Base-by-base conservation (phyloP, 176 grass and related monocot genomes). In the Microstegium vimineum region DNA sequence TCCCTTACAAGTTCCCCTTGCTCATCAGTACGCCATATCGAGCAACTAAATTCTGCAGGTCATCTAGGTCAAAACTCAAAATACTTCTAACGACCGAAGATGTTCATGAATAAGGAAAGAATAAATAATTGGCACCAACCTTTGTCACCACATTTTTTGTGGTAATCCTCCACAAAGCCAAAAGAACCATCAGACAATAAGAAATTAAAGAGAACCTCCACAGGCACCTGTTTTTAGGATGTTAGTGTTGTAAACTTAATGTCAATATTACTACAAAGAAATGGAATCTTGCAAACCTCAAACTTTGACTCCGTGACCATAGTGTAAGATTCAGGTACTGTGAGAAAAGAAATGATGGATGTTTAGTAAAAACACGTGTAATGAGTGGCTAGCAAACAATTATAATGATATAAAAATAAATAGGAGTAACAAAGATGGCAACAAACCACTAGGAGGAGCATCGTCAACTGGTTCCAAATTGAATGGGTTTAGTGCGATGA, bases 91-190 rank as follows among this genome's bases (percentile, higher is more conserved):
- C 31, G 10, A 77, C 42, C 6, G 16, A 81, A 76, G n/a, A 25
- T 34, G 18, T 27, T 82, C 57, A 60, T 41, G 37, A 32, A 67
- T 68, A 26, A 86, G 28, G n/a, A 69, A 73, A 37, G 56, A 62
- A 45, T 22, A 26, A 43, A 68, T 30, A 43, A 68, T 30, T 62
- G 33, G 25, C 32, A 75, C 69, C 80, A 83, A 96, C 97, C 97
- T 87, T 94, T 99, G 80, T 94, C 97, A 56, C 89, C 85, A 10
- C 93, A 99, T 60, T 80, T 94, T 87, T 90, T 92, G 69, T 96
- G 97, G 69, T 79, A 91, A 94, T 94, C 91, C 75, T 96, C 89
- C 62, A 89, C 22, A 94, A 94, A 99, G 73, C 66, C 81, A 89
- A 79, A 61, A 89, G 93, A 62, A 71, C 66, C 49, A 85, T 99